phyloP scores from a whole-genome alignment of 2,329 filamentous ascomycete species.

The Aspergillus ochraceoroseus region DNA sequence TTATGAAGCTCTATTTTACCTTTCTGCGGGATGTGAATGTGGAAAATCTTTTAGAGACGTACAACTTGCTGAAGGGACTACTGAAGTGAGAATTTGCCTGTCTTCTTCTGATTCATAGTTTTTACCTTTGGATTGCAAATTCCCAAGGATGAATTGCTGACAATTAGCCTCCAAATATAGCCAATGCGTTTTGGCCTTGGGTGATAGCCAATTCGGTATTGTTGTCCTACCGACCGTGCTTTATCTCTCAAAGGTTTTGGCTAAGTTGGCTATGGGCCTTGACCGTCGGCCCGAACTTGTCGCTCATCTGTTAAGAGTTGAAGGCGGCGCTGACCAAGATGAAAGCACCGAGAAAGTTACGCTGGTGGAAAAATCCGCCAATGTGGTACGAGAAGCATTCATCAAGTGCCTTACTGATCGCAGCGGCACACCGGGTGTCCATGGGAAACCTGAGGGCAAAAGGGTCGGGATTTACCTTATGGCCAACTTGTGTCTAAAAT shows the following conservation, averaged over 20 bases:
- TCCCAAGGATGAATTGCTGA: too few species aligned
- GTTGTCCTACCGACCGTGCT: constrained; percentile 80
- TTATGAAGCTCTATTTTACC: constrained; percentile 73
- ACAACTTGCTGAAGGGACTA: constrained; percentile 67
- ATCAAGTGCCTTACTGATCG: constrained; percentile 83
- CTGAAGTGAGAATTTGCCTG: constrained; percentile 60
- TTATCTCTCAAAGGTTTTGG: constrained; percentile 72
- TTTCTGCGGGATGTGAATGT: constrained; percentile 79
- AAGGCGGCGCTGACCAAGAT: constrained; percentile 46
- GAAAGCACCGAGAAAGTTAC: constrained; percentile 67
- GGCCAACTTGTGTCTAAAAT: constrained; percentile 82
- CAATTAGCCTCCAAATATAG: too few species aligned
- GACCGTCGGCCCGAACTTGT: constrained; percentile 76
- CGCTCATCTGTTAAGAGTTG: constrained; percentile 52
- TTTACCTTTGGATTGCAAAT: too few species aligned
- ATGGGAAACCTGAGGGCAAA: constrained; percentile 71
- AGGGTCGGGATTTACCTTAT: constrained; percentile 85
- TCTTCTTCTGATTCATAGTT: too few species aligned
- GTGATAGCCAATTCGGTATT: constrained; percentile 71
- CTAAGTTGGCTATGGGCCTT: constrained; percentile 75
- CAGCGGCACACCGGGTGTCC: constrained; percentile 56
- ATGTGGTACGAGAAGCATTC: constrained; percentile 85
- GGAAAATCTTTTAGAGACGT: constrained; percentile 67
- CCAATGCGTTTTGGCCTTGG: constrained; percentile 75
- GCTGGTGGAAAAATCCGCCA: constrained; percentile 79